These are phyloP conservation scores for Sporothrix humicola DNA, from an alignment of 2,329 filamentous ascomycete genomes.

Conservation along the genomic window DNA sequence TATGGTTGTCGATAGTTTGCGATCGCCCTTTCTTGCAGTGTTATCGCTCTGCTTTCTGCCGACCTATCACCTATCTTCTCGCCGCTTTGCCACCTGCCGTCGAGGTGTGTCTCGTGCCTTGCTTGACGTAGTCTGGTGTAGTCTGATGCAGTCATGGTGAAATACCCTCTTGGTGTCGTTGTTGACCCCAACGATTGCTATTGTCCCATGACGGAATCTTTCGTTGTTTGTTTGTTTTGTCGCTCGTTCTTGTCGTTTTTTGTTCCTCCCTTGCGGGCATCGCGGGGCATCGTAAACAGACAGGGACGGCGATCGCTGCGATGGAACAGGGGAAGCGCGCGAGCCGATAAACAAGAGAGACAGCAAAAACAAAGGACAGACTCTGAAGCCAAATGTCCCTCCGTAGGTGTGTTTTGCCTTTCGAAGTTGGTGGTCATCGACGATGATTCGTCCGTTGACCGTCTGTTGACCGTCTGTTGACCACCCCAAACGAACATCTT, in stretches of 20 bases:
- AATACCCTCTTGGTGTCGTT: neutral
- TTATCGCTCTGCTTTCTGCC: neutral
- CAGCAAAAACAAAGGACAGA: neutral
- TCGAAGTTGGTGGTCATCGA: too few species aligned
- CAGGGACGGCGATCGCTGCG: neutral
- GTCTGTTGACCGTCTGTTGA: too few species aligned
- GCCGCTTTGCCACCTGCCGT: conserved; percentile 1
- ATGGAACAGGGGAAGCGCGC: neutral
- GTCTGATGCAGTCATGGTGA: neutral
- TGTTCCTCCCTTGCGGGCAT: neutral
- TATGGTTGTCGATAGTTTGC: neutral
- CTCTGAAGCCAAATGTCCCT: conserved; percentile 1
- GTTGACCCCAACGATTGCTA: too few species aligned
- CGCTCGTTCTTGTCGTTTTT: neutral
- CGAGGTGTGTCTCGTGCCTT: neutral
- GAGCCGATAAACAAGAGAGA: neutral
- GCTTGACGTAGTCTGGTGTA: neutral
- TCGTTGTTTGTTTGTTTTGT: neutral
- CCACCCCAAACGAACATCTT: neutral
- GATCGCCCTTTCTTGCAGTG: neutral
- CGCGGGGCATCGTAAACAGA: neutral
- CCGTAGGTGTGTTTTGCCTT: neutral
- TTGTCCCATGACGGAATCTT: conserved; percentile 13
- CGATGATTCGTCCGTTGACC: neutral
- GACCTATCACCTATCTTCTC: too few species aligned